phyloP scores from a whole-genome alignment of 2,329 filamentous ascomycete genomes.

The Fusarium sp. region DNA sequence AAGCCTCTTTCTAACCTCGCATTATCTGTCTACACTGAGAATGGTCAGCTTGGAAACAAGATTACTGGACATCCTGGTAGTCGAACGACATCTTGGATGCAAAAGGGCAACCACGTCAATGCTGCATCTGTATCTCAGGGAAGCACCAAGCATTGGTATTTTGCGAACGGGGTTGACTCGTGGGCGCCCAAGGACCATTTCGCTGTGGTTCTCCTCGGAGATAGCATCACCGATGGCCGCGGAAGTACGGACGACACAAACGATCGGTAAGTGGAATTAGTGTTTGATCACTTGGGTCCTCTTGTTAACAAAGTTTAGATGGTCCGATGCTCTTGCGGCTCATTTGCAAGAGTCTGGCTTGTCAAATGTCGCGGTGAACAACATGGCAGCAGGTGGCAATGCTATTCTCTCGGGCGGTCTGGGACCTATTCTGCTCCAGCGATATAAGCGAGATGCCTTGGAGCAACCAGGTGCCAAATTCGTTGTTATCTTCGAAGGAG shows the following conservation, averaged over 20 bases:
- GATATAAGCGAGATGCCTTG: conserved; percentile 21
- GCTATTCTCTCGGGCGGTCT: conserved; percentile 23
- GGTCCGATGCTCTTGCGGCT: conserved; percentile 21
- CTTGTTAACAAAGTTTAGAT: not conserved
- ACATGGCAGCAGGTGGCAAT: conserved; percentile 27
- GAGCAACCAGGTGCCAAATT: conserved; percentile 16
- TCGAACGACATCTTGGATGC: conserved; percentile 29
- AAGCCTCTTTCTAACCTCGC: conserved; percentile 17
- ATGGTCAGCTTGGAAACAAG: conserved; percentile 12
- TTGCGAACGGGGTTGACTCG: conserved; percentile 13
- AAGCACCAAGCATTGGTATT: conserved; percentile 29
- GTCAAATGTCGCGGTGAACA: conserved; percentile 22
- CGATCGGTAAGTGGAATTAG: not conserved
- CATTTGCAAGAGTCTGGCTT: conserved; percentile 9
- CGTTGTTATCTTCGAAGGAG: conserved; percentile 14
- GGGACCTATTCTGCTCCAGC: conserved; percentile 15
- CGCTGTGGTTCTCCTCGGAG: conserved; percentile 22
- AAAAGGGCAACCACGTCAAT: conserved; percentile 18
- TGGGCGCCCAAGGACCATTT: conserved; percentile 20
- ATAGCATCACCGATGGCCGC: conserved; percentile 27
- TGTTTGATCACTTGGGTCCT: too few relatives aligned
- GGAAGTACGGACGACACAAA: conserved; percentile 27
- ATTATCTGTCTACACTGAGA: conserved; percentile 18
- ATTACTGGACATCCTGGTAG: conserved; percentile 28
- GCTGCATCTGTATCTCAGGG: conserved; percentile 16